Evolutionary conservation across 805 yeast genomes (phyloP), one percentile per base, ranked within the genome.

Genomic region (Wickerhamomyces mucosus): DNA sequence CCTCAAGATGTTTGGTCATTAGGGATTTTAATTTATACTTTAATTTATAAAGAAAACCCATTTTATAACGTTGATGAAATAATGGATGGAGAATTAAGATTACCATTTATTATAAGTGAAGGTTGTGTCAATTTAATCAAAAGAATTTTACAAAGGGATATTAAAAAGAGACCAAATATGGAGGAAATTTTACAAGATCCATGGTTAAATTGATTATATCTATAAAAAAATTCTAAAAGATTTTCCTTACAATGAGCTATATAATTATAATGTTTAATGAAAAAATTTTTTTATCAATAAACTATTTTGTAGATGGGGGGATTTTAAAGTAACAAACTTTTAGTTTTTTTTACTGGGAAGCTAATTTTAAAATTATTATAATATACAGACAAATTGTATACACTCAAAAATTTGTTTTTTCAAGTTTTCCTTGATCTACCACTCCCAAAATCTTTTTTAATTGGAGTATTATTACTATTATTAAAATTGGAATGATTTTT

Each of bases 1-100:
- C 89, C 95, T 4, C 98, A 92, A 55, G 98, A 92, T 57, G 78
- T 88, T 3, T 92, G 98, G 98, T 95, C 97, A 0, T 65, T 89
- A 50, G 98, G 98, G 3, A 82, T 92, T 15, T 61, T 92, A 35
- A 61, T 92, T 15, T 92, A 88, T 58, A 92, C 96, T 0, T 71
- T 92, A 49, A 67, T 89, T 6, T 92, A 80, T 64, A 84, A 88
- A 51, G 97, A 92, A 51, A 88, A 89, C 47, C 98, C 98, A 7
- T 92, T 89, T 48, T 84, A 85, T 55, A 86, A 84, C 51, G 94
- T 88, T 29, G 96, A 89, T 55, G 97, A 88, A 53, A 92, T 92
- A 33, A 74, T 88, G 73, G 95, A 85, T 42, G 95, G 94, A 1
- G 88, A 79, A 29, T 57, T 88, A 39, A 67, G 82, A 28, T 63